Base-by-base conservation (phyloP, 2,329 filamentous ascomycete species). In the Cordyceps militaris region DNA sequence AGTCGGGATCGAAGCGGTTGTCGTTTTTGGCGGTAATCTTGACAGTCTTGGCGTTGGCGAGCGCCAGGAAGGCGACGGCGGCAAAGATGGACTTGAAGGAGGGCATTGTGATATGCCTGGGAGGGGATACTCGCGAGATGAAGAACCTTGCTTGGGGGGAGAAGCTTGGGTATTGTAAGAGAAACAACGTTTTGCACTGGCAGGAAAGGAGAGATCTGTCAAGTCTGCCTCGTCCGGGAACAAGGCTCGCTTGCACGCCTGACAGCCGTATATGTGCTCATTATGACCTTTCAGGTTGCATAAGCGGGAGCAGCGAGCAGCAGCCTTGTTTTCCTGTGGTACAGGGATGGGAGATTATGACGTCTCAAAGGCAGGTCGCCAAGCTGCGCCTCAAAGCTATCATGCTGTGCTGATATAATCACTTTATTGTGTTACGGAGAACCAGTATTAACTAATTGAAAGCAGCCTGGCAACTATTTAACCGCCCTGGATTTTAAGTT, bases 1-100 rank as follows among this genome's bases (percentile, higher is more conserved):
- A 65, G 19, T 70, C 64, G 7, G 72, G 71, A 34, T 68, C 64
- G 56, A 74, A 74, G 36, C 61, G 65, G 61, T 67, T 66, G 60
- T 66, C 65, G 47, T 63, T 65, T 48, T 63, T 69, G 30, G 70
- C 70, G 14, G 65, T 71, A 56, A 74, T 68, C 40, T 65, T 67
- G 63, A 72, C 67, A 26, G 65, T 71, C 60, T 70, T 63, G 40
- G 70, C 70, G 34, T 59, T 61, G 43, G 61, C 66, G n/a, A 69
- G 51, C 46, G 48, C 62, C 13, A 63, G 64, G 38, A 70, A 14
- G n/a, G 63, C 61, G 14, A 63, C 61, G 13, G 63, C 63, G 21
- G 63, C 59, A 40, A 71, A 43, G 23, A 66, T 14, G 26, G 56
- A 62, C 60, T 63, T 68, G 60, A 73, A 43, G 21, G 64, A 66